Evolutionary conservation across 1,284 basidiomycete genomes (phyloP), one percentile per base, ranked within the genome.

Genomic region (Trichosporon sp.): DNA sequence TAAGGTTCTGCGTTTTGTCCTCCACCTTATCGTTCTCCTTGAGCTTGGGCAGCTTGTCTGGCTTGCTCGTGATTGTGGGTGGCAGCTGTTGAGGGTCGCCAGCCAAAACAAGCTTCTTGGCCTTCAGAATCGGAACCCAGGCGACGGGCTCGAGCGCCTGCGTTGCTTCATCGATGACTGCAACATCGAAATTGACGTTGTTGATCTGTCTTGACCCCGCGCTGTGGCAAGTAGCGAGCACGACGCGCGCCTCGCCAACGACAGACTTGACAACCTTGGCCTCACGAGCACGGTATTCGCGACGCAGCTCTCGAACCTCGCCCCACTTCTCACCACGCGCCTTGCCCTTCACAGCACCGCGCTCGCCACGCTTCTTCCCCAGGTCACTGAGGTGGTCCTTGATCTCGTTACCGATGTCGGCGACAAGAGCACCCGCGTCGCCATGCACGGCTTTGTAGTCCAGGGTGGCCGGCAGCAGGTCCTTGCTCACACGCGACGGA

Each of bases 101-200:
- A 1, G 93, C 94, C 5, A 98, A 85, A 12, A 98, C 92, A 63
- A 97, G 85, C 78, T 93, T 95, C 80, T 89, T 90, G 21, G 82
- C 78, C 81, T 94, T 95, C 78, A 96, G 87, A 65, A 98, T 91
- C 0, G 96, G 95, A 34, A 98, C 89, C 95, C 96, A 98, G 82
- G 95, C 98, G 2, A 94, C 92, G 8, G 94, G 92, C 83, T 98
- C 95, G n/a, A 97, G 81, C 2, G 94, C 95, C 81, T 98, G 96
- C 0, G 95, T 98, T 0, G 94, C 93, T 83, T 98, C 96, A 75
- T 98, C 96, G 51, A 99, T 93, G 53, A 98, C 91, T 8, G 95
- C 89, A 0, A 94, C 90, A 79, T 98, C 96, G 76, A 98, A 99
- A 2, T 86, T 81, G 70, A 90, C 86, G 70, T 90, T 88, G 47